Conservation (phyloP, 2,329 filamentous ascomycete species). For the Alternaria triticimaculans region DNA sequence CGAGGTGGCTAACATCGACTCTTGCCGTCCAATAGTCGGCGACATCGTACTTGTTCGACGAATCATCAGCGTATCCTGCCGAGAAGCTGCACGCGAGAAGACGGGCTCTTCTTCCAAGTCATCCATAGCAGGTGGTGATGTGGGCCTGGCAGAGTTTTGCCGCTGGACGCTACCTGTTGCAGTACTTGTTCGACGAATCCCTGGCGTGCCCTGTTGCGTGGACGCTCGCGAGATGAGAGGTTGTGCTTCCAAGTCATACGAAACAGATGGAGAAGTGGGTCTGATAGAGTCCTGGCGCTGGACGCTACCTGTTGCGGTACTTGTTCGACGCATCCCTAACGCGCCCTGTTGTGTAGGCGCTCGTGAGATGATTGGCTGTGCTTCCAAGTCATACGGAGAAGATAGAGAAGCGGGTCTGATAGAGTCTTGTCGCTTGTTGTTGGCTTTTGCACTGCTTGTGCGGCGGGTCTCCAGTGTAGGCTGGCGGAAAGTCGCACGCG, state of each 20-base stretch:
- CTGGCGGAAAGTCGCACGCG: neutral
- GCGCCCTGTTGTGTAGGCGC: neutral
- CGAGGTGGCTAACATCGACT: neutral
- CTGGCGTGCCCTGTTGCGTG: neutral
- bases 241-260: slow-evolving; percentile 2
- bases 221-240: accelerated
- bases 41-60: neutral
- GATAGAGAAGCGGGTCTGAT: neutral
- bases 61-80: neutral
- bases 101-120: neutral
- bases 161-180: neutral
- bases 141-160: neutral
- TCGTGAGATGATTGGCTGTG: neutral
- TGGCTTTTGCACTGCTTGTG: neutral
- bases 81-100: neutral
- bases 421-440: neutral
- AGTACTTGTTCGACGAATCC: neutral
- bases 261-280: neutral
- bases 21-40: neutral
- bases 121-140: slow-evolving; percentile 7
- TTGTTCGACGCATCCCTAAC: neutral
- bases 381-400: neutral
- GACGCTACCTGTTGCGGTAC: neutral
- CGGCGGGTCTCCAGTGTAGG: neutral
- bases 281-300: neutral